Evolutionary conservation across 179 eudicot species (phyloP), one percentile per base, ranked within the genome.

Genomic region (Camellia oleifera): DNA sequence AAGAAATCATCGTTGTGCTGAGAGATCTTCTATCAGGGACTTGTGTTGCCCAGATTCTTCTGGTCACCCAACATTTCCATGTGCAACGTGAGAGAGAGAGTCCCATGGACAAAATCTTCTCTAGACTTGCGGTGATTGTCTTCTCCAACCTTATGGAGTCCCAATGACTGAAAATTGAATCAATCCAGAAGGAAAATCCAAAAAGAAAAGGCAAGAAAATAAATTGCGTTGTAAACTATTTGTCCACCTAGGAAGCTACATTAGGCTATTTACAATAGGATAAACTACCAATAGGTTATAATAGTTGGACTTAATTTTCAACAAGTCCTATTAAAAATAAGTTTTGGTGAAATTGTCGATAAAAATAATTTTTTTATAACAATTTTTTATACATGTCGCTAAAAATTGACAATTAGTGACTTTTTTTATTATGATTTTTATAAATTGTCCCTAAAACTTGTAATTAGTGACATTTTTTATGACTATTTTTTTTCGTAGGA

Each of bases 11-110:
- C 52, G 0, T 4, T 48, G 8, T 48, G 52, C 4, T 48, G 52
- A 48, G 52, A 48, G 7, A 48, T 48, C 63, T 63, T 60, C 32
- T 76, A 48, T 54, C 42, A 26, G 74, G 74, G 76, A 61, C 79
- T 20, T 76, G 79, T 81, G 80, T 45, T 58, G 44, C 42, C 54
- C 68, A 69, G 58, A 76, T 61, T 81, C 79, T 64, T 10, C 8
- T 76, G 80, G 83, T 81, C 76, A 69, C 63, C 80, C 71, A 77
- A 76, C 77, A 76, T 40, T 46, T 81, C 62, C 83, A 76, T 81
- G 83, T 76, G 83, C 77, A 69, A 32, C 17, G 15, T 58, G 26
- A 56, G 40, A 61, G 45, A 61, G 77, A 13, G n/a, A 63, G 10
- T 15, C 58, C 61, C 32, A 69, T 40, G 17, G 5, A 12, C 20